Percentiles rank a stretch among this genome's conserved stretches.
Evolutionary conservation across 106 monocot genomes (phyloP).

Genomic region (Triglochin maritima): DNA sequence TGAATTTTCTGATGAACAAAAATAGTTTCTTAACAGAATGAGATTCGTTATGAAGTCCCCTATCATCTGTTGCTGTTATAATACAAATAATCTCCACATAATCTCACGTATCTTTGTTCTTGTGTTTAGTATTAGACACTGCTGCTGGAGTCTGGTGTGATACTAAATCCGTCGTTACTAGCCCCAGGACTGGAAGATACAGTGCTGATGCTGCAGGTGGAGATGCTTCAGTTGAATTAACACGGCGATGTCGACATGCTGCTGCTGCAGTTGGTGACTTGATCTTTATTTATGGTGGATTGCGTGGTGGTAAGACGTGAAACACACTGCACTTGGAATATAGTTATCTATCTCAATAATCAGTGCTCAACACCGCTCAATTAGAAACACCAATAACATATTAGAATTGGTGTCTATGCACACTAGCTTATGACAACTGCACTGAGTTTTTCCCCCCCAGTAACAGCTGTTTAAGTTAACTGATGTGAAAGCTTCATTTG

Average conservation of each 20-base stretch:
- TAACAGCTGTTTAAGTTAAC: too few relatives aligned
- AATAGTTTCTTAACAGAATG: too few relatives aligned
- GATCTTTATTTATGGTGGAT: constrained; percentile 93
- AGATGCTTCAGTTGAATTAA: constrained; percentile 90
- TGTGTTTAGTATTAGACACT: constrained; percentile 72
- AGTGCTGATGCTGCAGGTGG: constrained; percentile 97
- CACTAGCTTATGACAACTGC: too few relatives aligned
- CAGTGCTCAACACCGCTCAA: too few relatives aligned
- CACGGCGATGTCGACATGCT: constrained; percentile 96
- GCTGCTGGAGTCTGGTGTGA: constrained; percentile 99
- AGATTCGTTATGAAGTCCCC: not conserved
- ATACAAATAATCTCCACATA: too few relatives aligned
- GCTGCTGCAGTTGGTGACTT: constrained; percentile 91
- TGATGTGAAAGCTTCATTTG: too few relatives aligned
- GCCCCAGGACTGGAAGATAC: constrained; percentile 80
- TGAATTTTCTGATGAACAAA: too few relatives aligned
- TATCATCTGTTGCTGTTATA: too few relatives aligned
- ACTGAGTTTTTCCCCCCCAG: too few relatives aligned
- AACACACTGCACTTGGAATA: not conserved
- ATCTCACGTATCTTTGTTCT: not conserved
- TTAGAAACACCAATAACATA: too few relatives aligned
- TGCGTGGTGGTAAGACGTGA: constrained; percentile 77
- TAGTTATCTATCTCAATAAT: too few relatives aligned
- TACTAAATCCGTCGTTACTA: constrained; percentile 88
- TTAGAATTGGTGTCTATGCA: too few relatives aligned